Base-by-base conservation (phyloP, 140 eudicot genomes). In the Oenanthe javanica region DNA sequence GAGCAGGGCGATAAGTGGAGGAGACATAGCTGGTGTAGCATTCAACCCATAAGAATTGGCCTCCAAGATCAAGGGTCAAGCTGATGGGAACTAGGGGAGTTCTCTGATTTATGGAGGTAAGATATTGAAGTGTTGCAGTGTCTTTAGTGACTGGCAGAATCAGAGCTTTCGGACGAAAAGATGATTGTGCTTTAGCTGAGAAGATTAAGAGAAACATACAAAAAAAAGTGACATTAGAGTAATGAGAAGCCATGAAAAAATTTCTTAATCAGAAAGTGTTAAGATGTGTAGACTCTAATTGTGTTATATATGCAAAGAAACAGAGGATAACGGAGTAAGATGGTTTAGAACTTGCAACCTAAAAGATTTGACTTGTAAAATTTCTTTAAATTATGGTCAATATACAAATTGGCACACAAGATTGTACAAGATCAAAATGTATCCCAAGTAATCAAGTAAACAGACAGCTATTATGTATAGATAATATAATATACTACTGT, bases 11-110 rank as follows among this genome's bases (percentile, higher is more conserved):
- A 43, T 83, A 83, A 0, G 86, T 23, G 14, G 83, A 79, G 55
- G 76, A 50, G 8, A 38, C 36, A 27, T 79, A 83, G 64, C 31
- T 63, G 2, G 50, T 61, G 6, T 59, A 73, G 47, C 83, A 83
- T 25, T 79, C 80, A 4, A 79, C 75, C 86, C 86, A 83, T 27
- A 83, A 47, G 64, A 15, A 40, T 0, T 79, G 79, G 11, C 83
- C 83, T 0, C 86, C 86, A 19, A 83, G 86, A 73, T 83, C 77
- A 25, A 83, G 54, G 13, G 61, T 45, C 7, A 83, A 11, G 21
- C 14, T 74, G 0, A 59, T 14, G 23, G 80, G 81, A 40, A 78
- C 54, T 1, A 75, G 72, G 9, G 86, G 86, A 21, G 76, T 79
- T 19, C 82, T 79, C 50, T 79, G 86, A 10, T 27, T 63, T 15